phyloP scores from a whole-genome alignment of 352 stramenopile genomes.

The Phytophthora cryptogea region DNA sequence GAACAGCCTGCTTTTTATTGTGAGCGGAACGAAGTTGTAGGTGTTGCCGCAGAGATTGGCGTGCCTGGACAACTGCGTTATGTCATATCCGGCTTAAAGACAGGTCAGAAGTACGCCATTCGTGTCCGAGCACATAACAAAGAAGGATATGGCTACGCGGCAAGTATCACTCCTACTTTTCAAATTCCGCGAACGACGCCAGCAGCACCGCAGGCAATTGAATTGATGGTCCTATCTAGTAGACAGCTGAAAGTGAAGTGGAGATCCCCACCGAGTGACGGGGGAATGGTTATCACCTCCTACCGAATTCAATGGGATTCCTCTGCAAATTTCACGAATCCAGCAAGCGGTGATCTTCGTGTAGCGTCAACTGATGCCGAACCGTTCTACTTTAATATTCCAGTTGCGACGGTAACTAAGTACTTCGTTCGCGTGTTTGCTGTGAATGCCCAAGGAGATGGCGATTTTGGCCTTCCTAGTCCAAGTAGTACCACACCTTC shows the following conservation, averaged over 20 bases:
- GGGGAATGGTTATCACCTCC: constrained; percentile 74
- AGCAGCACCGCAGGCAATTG: constrained; percentile 36
- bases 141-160: constrained; percentile 61
- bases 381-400: constrained; percentile 94
- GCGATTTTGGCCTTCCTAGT: constrained; percentile 46
- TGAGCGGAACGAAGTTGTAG: constrained; percentile 49
- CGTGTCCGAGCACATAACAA: constrained; percentile 66
- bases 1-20: constrained; percentile 80
- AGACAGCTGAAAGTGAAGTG: constrained; percentile 83
- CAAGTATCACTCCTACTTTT: constrained; percentile 52
- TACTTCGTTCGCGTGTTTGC: constrained; percentile 93
- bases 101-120: constrained; percentile 62
- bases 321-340: constrained; percentile 68
- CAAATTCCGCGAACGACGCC: constrained; percentile 60
- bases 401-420: constrained; percentile 50
- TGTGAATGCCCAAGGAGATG: constrained; percentile 90
- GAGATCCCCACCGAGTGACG: constrained; percentile 58
- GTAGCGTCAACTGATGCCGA: constrained; percentile 40
- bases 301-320: constrained; percentile 96
- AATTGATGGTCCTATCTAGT: constrained; percentile 65
- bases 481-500: constrained; percentile 58
- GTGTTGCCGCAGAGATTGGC: constrained; percentile 9
- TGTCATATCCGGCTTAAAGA: constrained; percentile 34
- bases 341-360: constrained; percentile 33
- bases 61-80: not conserved